phyloP scores from a whole-genome alignment of 2,329 filamentous ascomycete species.

The Emergomyces orientalis region DNA sequence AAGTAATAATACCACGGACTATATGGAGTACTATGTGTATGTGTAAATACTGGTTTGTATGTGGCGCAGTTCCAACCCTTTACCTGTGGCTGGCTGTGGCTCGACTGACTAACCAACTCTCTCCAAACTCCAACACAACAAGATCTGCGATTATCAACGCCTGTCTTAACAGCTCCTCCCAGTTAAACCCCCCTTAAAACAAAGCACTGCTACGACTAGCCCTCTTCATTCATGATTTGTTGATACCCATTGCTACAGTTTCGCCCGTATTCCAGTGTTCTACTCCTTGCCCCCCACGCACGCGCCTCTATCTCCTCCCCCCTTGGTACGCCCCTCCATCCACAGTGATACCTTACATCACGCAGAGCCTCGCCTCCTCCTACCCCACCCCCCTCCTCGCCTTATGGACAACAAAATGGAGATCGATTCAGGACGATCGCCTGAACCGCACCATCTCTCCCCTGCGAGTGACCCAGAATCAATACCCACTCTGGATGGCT shows the following conservation, averaged over 20 bases:
- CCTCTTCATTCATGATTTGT: constrained; percentile 12
- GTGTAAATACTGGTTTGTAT: background rate
- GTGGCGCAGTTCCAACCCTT: background rate
- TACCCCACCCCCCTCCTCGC: background rate
- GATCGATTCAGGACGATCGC: constrained; percentile 76
- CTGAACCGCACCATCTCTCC: constrained; percentile 65
- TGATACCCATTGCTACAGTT: constrained; percentile 8
- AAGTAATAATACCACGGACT: background rate
- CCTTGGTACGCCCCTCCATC: constrained; percentile 13
- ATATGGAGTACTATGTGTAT: no score
- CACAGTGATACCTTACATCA: constrained; percentile 1
- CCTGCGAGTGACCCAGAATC: constrained; percentile 74
- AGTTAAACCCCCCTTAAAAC: background rate
- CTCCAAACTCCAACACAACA: background rate
- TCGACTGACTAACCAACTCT: background rate
- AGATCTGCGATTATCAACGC: background rate
- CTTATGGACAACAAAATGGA: constrained; percentile 98
- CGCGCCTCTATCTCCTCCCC: constrained; percentile 1
- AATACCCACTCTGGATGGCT: constrained; percentile 88
- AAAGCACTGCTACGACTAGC: background rate
- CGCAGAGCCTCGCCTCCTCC: constrained; percentile 14
- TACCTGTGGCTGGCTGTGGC: background rate
- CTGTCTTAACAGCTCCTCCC: background rate
- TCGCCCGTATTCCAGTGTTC: background rate
- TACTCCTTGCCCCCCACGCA: background rate